Evolutionary conservation across 1,284 basidiomycete genomes (phyloP).

Genomic region (Cystobasidium slooffiae): DNA sequence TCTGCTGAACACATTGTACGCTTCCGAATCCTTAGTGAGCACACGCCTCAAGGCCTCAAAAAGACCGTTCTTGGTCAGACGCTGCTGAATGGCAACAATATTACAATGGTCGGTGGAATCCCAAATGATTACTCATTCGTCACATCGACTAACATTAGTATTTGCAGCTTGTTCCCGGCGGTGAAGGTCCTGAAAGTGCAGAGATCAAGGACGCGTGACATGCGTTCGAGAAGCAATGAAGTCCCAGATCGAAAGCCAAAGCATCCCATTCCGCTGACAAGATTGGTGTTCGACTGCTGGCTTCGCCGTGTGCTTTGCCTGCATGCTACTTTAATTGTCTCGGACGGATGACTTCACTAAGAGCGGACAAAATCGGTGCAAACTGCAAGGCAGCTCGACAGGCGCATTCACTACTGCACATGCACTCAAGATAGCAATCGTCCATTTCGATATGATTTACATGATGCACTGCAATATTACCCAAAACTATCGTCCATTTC

Average conservation of each 20-base stretch:
- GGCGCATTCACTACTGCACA: no score
- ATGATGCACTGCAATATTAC: no score
- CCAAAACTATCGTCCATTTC: no score
- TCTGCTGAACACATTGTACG: neutral
- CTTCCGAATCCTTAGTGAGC: conserved; percentile 68
- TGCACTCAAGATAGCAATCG: no score
- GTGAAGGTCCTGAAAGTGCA: conserved; percentile 41
- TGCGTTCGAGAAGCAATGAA: neutral
- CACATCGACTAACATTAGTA: neutral
- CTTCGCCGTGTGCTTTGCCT: no score
- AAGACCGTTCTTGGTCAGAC: conserved; percentile 86
- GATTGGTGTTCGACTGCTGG: no score
- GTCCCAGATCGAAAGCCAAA: neutral
- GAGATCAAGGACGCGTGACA: conserved; percentile 30
- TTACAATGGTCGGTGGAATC: conserved; percentile 76
- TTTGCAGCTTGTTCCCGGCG: conserved; percentile 38
- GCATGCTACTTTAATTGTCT: no score
- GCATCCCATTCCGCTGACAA: no score
- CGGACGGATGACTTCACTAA: no score
- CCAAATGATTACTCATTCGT: neutral
- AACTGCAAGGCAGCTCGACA: no score
- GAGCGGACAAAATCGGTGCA: no score
- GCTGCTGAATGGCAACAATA: conserved; percentile 94
- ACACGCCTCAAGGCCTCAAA: conserved; percentile 77
- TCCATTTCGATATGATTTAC: no score